Percentiles rank a stretch among this genome's conserved stretches.
Conservation (phyloP, 129 eudicot species). For the Chrysanthemum lavandulifolium region DNA sequence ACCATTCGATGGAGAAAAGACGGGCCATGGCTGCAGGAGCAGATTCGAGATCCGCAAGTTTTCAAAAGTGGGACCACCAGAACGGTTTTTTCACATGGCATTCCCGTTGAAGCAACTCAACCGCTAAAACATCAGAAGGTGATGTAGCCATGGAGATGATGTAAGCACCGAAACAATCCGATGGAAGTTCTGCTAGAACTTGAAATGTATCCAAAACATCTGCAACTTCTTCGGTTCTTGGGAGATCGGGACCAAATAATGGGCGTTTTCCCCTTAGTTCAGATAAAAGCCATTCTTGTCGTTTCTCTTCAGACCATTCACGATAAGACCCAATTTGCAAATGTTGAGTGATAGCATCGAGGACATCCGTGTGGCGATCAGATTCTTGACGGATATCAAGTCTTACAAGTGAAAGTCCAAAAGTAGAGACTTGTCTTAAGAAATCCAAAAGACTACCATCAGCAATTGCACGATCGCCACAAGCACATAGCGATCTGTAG, state of each 20-base stretch:
- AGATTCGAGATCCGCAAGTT: constrained; percentile 79
- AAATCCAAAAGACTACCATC: constrained; percentile 98
- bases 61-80: constrained; percentile 97
- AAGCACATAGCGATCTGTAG: constrained; percentile 86
- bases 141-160: constrained; percentile 99
- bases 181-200: constrained; percentile 85
- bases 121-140: constrained; percentile 95
- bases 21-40: constrained; percentile 98
- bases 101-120: constrained; percentile 94
- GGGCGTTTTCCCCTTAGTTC: constrained; percentile 91
- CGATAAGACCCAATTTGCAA: constrained; percentile 88
- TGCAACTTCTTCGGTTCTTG: constrained; percentile 84
- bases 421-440: constrained; percentile 90
- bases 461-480: constrained; percentile 91
- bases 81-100: constrained; percentile 82
- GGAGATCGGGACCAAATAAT: constrained; percentile 90
- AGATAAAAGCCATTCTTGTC: constrained; percentile 94
- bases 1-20: constrained; percentile 95
- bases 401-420: constrained; percentile 88
- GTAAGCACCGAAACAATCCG: constrained; percentile 99
- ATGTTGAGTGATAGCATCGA: constrained; percentile 92
- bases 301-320: constrained; percentile 85
- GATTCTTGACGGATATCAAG: constrained; percentile 99
- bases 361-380: constrained; percentile 91
- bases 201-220: constrained; percentile 86